These are phyloP conservation scores for Penicillium tannophilum DNA, from an alignment of 495 filamentous ascomycete species.

Conservation along the genomic window DNA sequence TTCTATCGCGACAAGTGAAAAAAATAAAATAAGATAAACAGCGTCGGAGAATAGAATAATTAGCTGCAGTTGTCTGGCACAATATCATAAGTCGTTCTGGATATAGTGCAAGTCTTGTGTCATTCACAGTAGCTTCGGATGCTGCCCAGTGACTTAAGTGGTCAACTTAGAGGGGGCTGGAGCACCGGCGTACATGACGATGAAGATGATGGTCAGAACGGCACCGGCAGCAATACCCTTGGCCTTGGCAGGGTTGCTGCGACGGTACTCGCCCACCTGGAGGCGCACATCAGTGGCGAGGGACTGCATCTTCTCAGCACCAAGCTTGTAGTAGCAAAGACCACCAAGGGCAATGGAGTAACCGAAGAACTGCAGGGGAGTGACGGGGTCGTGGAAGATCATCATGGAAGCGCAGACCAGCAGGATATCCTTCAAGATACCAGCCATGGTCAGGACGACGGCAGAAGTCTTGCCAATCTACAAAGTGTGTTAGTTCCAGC, in stretches of 20 bases:
- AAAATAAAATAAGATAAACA: conserved; percentile 11
- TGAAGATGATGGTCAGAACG: conserved; percentile 57
- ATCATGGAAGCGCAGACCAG: conserved; percentile 83
- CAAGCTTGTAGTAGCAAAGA: conserved; percentile 93
- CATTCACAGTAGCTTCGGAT: conserved; percentile 3
- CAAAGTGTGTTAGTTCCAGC: neutral
- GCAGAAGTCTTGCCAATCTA: conserved; percentile 89
- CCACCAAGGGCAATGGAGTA: conserved; percentile 86
- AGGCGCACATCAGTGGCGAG: conserved; percentile 60
- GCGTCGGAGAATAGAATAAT: conserved; percentile 6
- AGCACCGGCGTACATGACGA: conserved; percentile 54
- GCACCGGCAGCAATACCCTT: conserved; percentile 63
- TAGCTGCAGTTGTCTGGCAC: conserved; percentile 11
- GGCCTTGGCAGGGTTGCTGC: conserved; percentile 65
- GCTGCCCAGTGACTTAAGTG: conserved; percentile 15
- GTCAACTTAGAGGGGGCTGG: conserved; percentile 22
- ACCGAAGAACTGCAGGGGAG: conserved; percentile 81
- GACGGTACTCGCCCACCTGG: conserved; percentile 49
- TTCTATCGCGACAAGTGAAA: conserved; percentile 22
- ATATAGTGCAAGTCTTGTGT: conserved; percentile 4
- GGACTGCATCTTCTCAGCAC: conserved; percentile 71
- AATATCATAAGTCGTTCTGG: conserved; percentile 7
- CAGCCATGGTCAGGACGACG: conserved; percentile 90
- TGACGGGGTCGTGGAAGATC: conserved; percentile 82
- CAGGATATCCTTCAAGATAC: conserved; percentile 94